Evolutionary conservation across 2,329 filamentous ascomycete species (phyloP), one percentile per base, ranked within the genome.

Genomic region (Verticillium klebahnii): DNA sequence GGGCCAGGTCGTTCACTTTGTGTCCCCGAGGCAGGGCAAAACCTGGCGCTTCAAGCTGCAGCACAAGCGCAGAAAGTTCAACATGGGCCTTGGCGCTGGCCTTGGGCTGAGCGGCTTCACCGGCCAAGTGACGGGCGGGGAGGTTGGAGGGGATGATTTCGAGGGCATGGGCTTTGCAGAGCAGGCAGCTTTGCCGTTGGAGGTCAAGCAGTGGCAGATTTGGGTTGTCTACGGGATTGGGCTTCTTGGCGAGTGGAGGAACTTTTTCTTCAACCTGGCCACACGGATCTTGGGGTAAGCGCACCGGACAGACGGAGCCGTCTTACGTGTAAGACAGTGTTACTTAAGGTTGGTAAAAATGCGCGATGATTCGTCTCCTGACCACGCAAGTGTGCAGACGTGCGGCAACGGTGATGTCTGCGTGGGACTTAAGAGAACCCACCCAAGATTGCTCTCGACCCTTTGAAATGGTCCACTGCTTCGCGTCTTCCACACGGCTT

Each of bases 151-250:
- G 3, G 37, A 36, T 15, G 50, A 60, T 31, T 60, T 56, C 34
- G 14, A 39, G 11, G 59, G 59, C 11, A 60, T 50, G 25, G 59
- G 32, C 1, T 56, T 56, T 45, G 55, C 59, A 32, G 59, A 60
- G 19, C 32, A 60, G 32, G 52, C 59, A 12, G 50, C 55, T 19
- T 60, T 56, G 6, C 59, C 59, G 19, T 34, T 56, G 2, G 12
- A 15, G 7, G 32, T 60, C 15, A 54, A 32, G 0, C 52, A 29
- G n/a, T 60, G 59, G 59, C 55, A 60, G 52, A 60, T 60, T 17
- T 60, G 59, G 59, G 25, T 60, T 15, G 59, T 60, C 17, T 60
- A 56, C 1, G 59, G 59, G 15, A 29, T 60, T 34, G 59, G 59
- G 31, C 37, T 60, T 32, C 23, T 60, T 23, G 50, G 50, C 52